phyloP scores from a whole-genome alignment of 805 yeast species.

The Candida silvicultrix region DNA sequence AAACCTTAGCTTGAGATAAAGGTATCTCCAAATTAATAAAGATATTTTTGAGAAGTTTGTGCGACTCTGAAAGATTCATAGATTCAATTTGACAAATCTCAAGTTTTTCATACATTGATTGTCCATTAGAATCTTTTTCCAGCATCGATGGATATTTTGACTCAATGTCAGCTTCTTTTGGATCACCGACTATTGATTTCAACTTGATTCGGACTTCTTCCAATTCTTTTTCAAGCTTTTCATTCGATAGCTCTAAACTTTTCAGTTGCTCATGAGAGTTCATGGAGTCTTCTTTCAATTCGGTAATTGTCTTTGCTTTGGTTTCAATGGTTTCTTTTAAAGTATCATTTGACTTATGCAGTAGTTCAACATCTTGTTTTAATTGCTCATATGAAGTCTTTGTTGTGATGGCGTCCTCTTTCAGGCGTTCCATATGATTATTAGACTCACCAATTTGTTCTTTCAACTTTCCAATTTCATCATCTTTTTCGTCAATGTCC shows the following conservation, averaged over 20 bases:
- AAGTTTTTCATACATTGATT: constrained; percentile 11
- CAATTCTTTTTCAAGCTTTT: constrained; percentile 2
- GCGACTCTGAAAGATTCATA: constrained; percentile 24
- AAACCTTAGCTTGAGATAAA: constrained; percentile 19
- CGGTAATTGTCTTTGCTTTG: background rate
- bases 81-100: constrained; percentile 24
- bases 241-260: background rate
- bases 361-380: constrained; percentile 4
- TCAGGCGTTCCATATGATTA: background rate
- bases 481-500: background rate
- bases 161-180: constrained; percentile 16
- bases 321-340: background rate
- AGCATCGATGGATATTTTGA: constrained; percentile 22
- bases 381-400: constrained; percentile 3
- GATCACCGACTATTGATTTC: constrained; percentile 16
- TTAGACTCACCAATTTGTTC: constrained; percentile 2
- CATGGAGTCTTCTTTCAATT: background rate
- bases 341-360: constrained; percentile 5
- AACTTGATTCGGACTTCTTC: background rate
- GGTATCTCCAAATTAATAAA: constrained; percentile 27
- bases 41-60: constrained; percentile 29
- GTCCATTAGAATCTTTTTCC: constrained; percentile 7
- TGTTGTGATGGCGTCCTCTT: constrained; percentile 4
- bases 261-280: constrained; percentile 4
- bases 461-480: background rate